A percentile compares a stretch with the other conserved stretches of the same genome.
Conservation (phyloP, 257 asterid species). For the Datura wrightii region DNA sequence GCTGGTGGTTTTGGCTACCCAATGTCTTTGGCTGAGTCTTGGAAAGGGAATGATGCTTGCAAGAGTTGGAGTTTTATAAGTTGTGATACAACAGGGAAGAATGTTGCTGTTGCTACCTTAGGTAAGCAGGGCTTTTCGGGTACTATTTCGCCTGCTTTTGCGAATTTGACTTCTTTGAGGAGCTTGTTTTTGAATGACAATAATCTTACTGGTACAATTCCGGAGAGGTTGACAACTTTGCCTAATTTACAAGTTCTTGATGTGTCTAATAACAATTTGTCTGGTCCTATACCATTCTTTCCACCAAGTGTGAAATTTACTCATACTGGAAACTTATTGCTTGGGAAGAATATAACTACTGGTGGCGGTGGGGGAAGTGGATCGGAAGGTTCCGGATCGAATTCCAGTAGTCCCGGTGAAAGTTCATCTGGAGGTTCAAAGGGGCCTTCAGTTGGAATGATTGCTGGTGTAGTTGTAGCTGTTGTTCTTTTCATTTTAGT, state of each 20-base stretch:
- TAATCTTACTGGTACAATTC: slow-evolving; percentile 72
- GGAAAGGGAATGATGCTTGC: slow-evolving; percentile 84
- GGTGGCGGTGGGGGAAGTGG: slow-evolving; percentile 60
- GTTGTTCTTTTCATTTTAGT: slow-evolving; percentile 63
- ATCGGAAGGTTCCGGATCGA: slow-evolving; percentile 43
- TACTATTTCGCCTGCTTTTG: slow-evolving; percentile 74
- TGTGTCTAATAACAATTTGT: slow-evolving; percentile 76
- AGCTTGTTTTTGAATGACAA: slow-evolving; percentile 71
- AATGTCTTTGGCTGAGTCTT: slow-evolving; percentile 66
- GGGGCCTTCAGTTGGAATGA: slow-evolving; percentile 57
- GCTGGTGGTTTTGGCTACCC: slow-evolving; percentile 84
- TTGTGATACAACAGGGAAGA: slow-evolving; percentile 67
- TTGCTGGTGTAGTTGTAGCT: slow-evolving; percentile 78
- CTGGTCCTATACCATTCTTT: slow-evolving; percentile 66
- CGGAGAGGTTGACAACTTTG: slow-evolving; percentile 60
- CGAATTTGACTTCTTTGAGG: slow-evolving; percentile 71
- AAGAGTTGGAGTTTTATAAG: slow-evolving; percentile 58
- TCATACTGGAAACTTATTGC: slow-evolving; percentile 56
- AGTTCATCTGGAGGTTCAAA: slow-evolving; percentile 46
- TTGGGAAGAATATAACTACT: slow-evolving; percentile 54
- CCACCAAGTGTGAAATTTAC: slow-evolving; percentile 51
- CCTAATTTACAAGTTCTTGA: slow-evolving; percentile 70
- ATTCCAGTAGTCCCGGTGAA: slow-evolving; percentile 40
- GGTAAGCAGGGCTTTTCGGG: slow-evolving; percentile 64
- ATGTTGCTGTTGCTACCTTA: slow-evolving; percentile 66